phyloP scores from a whole-genome alignment of 495 filamentous ascomycete genomes.

The Usnea hakonensis region DNA sequence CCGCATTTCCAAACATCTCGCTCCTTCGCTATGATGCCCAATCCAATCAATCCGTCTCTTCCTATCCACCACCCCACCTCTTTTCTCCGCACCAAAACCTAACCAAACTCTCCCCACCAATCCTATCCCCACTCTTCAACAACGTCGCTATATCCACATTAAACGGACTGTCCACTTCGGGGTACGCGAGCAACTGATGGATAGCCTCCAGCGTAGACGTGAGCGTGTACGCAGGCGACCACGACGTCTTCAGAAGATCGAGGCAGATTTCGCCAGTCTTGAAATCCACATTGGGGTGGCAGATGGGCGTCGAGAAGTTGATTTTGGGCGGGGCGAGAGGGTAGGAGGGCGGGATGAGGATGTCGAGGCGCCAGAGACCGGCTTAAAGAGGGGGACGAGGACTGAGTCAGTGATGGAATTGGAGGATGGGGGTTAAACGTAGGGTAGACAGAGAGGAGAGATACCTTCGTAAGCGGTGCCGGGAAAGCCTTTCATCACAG shows the following conservation, averaged over 20 bases:
- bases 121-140: slow-evolving; percentile 62
- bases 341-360: slow-evolving; percentile 70
- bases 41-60: background rate
- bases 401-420: slow-evolving; percentile 6
- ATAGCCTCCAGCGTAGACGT: slow-evolving; percentile 68
- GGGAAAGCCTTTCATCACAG: slow-evolving; percentile 64
- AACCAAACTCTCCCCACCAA: slow-evolving; percentile 73
- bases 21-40: background rate
- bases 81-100: slow-evolving; percentile 49
- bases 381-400: slow-evolving; percentile 41
- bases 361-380: slow-evolving; percentile 76
- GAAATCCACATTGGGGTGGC: slow-evolving; percentile 78
- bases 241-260: slow-evolving; percentile 61
- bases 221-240: slow-evolving; percentile 80
- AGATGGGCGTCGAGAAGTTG: slow-evolving; percentile 69
- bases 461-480: slow-evolving; percentile 67
- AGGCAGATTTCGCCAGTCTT: slow-evolving; percentile 87
- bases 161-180: slow-evolving; percentile 73
- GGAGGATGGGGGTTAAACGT: slow-evolving; percentile 2
- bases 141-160: slow-evolving; percentile 84
- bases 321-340: slow-evolving; percentile 70
- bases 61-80: slow-evolving; percentile 19
- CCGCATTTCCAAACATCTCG: background rate
- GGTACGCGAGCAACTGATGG: slow-evolving; percentile 66
- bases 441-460: slow-evolving; percentile 1